Evolutionary conservation across 768 basidiomycete species (phyloP).

Genomic region (Mycena filopes): DNA sequence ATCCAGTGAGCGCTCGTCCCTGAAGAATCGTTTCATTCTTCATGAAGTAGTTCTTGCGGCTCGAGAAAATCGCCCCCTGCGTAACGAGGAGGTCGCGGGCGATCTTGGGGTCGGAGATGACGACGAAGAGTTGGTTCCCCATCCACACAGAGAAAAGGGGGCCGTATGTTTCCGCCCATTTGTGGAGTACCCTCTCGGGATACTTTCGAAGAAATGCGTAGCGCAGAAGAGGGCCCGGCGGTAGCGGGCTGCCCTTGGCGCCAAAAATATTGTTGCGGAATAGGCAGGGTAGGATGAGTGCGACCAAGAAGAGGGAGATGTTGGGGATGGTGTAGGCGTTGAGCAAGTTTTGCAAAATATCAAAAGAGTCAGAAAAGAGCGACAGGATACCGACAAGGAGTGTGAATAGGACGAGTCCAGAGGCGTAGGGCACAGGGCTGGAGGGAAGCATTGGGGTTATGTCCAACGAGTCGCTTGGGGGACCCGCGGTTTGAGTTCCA

Average conservation of each 20-base stretch:
- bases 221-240: conserved; percentile 38
- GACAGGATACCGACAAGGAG: no score
- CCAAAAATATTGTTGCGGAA: no score
- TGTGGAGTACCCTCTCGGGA: conserved; percentile 45
- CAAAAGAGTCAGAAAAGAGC: no score
- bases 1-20: conserved; percentile 47
- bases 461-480: no score
- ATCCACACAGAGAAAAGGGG: conserved; percentile 50
- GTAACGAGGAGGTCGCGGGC: conserved; percentile 48
- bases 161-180: conserved; percentile 48
- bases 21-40: conserved; percentile 48
- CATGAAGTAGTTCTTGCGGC: conserved; percentile 47
- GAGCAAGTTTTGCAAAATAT: no score
- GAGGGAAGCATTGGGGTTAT: no score
- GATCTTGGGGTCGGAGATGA: conserved; percentile 46
- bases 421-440: no score
- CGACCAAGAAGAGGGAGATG: no score
- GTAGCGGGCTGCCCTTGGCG: neutral
- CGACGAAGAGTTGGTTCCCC: conserved; percentile 50
- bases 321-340: no score
- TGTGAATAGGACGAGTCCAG: no score
- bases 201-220: conserved; percentile 47
- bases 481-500: no score
- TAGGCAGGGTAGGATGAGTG: no score
- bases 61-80: conserved; percentile 49